These are phyloP conservation scores for Neurospora sp. DNA, from an alignment of 495 filamentous ascomycete genomes.

Conservation along the genomic window DNA sequence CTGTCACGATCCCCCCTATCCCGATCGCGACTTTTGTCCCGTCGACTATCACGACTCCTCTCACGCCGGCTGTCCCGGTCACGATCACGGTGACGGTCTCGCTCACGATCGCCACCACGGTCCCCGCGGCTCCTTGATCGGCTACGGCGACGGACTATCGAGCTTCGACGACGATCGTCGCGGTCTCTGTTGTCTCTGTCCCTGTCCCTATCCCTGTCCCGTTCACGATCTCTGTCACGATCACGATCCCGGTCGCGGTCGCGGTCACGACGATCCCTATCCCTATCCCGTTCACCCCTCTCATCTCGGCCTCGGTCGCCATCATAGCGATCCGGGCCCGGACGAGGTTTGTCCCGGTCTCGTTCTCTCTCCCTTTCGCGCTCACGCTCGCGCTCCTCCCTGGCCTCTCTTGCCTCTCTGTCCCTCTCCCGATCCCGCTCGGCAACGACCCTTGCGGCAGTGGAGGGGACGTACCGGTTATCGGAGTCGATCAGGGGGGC, in stretches of 20 bases:
- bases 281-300: slow-evolving; percentile 11
- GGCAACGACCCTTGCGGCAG: slow-evolving; percentile 8
- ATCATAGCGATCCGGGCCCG: slow-evolving; percentile 9
- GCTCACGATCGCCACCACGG: slow-evolving; percentile 9
- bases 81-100: background rate
- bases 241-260: slow-evolving; percentile 28
- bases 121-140: slow-evolving; percentile 2
- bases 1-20: slow-evolving; percentile 15
- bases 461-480: slow-evolving; percentile 6
- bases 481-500: slow-evolving; percentile 5
- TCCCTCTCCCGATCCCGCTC: slow-evolving; percentile 31
- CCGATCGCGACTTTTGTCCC: slow-evolving; percentile 9
- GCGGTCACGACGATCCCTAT: slow-evolving; percentile 17
- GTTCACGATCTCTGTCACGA: slow-evolving; percentile 13
- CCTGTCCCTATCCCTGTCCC: slow-evolving; percentile 31
- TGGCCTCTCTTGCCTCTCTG: background rate
- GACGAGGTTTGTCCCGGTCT: slow-evolving; percentile 11
- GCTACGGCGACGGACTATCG: background rate
- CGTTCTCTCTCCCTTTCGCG: slow-evolving; percentile 31
- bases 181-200: slow-evolving; percentile 20
- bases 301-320: slow-evolving; percentile 11
- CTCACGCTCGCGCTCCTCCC: slow-evolving; percentile 13
- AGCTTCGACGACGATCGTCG: slow-evolving; percentile 10
- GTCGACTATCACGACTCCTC: slow-evolving; percentile 7
- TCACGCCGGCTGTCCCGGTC: slow-evolving; percentile 9